A percentile compares a stretch with the other conserved stretches of the same genome.
phyloP scores from a whole-genome alignment of 2,329 filamentous ascomycete genomes.

The Onygenales sp. region DNA sequence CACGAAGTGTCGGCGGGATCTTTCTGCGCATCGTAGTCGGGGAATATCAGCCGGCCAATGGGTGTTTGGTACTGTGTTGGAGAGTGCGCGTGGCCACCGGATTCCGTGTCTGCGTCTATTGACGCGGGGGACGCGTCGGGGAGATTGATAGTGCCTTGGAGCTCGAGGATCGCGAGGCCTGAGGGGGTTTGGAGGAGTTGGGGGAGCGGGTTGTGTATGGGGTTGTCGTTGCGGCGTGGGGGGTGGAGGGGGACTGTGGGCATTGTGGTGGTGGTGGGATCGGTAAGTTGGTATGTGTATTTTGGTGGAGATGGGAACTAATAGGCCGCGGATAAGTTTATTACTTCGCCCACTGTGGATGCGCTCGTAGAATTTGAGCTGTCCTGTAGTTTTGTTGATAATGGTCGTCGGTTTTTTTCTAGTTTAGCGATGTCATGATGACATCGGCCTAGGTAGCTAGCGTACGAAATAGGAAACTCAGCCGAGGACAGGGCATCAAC shows the following conservation, averaged over 20 bases:
- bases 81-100: slow-evolving; percentile 8
- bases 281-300: background rate
- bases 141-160: slow-evolving; percentile 84
- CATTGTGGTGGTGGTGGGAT: slow-evolving; percentile 18
- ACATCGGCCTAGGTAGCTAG: background rate
- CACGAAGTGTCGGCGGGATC: slow-evolving; percentile 49
- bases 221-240: slow-evolving; percentile 7
- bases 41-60: slow-evolving; percentile 69
- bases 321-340: too few species aligned
- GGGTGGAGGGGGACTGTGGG: slow-evolving; percentile 33
- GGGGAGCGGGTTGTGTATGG: slow-evolving; percentile 54
- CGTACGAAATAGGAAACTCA: background rate
- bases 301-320: too few species aligned
- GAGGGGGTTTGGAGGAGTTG: slow-evolving; percentile 78
- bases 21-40: slow-evolving; percentile 52
- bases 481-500: background rate
- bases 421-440: background rate
- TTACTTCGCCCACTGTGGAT: too few species aligned
- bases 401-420: background rate
- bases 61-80: slow-evolving; percentile 33
- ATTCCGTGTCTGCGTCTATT: slow-evolving; percentile 11
- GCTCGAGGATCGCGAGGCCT: slow-evolving; percentile 79
- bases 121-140: slow-evolving; percentile 35
- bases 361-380: too few species aligned
- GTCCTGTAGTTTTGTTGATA: too few species aligned